Evolutionary conservation across 495 filamentous ascomycete genomes (phyloP), one percentile per base, ranked within the genome.

Genomic region (Penicillium fimorum): DNA sequence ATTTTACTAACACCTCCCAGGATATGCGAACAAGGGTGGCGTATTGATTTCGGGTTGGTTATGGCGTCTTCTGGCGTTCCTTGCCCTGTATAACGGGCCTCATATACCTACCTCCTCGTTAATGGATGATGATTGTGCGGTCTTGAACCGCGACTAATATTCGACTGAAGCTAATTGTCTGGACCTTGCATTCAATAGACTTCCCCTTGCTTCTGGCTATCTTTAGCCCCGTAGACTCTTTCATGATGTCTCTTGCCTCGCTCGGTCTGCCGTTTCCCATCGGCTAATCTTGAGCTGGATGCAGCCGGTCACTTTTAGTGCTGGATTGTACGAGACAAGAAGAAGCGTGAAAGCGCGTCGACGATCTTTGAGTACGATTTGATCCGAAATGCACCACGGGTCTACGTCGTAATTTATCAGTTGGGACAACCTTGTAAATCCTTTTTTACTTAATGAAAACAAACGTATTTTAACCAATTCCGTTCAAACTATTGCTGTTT

Each of bases 11-110:
- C 27, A 35, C 17, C 12, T n/a, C 12, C 22, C 47, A 92, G 89
- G 90, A 95, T 67, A 91, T 95, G 80, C 85, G 90, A 55, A 94
- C 91, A 47, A 74, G 90, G 50, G 92, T 91, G 63, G 91, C 91
- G 56, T 94, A 93, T 67, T 95, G 65, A 75, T 69, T 54, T 63
- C 51, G 44, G 42, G 55, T 46, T 51, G 56, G 52, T 57, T 65
- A 30, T 50, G 67, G 67, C 63, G 65, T 69, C 64, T 43, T 30
- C 44, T 57, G 64, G 59, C 59, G 60, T 57, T 64, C 48, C 25
- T 54, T 54, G 29, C 42, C 42, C 42, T 63, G 20, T 58, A 32
- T 54, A 53, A 53, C 47, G 57, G 66, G 57, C 61, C 70, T 61
- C 53, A 62, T 60, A 69, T 73, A 69, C 67, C 64, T 68, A 59